Evolutionary conservation across 306 rosid genomes (phyloP), one percentile per base, ranked within the genome.

Genomic region (Cicer cuneatum): DNA sequence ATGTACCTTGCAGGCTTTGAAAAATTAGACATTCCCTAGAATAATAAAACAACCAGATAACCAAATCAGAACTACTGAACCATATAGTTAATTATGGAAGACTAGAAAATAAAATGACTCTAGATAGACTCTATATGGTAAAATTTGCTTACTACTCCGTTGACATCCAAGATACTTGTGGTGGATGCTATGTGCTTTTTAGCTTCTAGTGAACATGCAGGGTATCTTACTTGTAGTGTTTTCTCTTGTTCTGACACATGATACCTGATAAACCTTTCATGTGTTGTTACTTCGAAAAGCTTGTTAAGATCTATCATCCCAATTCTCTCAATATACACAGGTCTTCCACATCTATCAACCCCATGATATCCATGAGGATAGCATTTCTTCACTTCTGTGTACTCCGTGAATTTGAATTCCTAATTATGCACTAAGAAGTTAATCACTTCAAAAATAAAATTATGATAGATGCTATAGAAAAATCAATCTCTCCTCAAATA

Each of bases 301-400:
- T 70, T 84, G 75, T 82, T 78, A 33, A 93, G 89, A 83, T 93
- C 92, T 63, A 89, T 80, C 91, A 87, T 73, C 66, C 97, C 98
- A 37, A 83, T 54, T 80, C 94, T 85, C 81, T 93, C 98, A 7
- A 93, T 88, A 75, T 93, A 91, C 33, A 93, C 33, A 2, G 97
- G 98, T 80, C 98, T 88, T 0, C 97, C 98, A 43, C 16, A 51
- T 80, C 78, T 88, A 69, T 93, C 98, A 56, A 93, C 97, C 12
- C 96, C 91, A 58, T 93, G 98, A 72, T 45, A 93, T 66, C 98
- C 98, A 71, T 89, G 92, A 46, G 96, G 98, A 80, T 93, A 93
- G 43, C 89, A 84, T 75, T 85, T 86, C 78, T 91, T 91, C n/a
- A 93, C 97, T 29, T 80, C 86, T n/a, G 76, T 78, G 75, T 57